These are phyloP conservation scores for Sporisorium iseilematis-ciliati DNA, from an alignment of 1,284 basidiomycete genomes.

Conservation along the genomic window DNA sequence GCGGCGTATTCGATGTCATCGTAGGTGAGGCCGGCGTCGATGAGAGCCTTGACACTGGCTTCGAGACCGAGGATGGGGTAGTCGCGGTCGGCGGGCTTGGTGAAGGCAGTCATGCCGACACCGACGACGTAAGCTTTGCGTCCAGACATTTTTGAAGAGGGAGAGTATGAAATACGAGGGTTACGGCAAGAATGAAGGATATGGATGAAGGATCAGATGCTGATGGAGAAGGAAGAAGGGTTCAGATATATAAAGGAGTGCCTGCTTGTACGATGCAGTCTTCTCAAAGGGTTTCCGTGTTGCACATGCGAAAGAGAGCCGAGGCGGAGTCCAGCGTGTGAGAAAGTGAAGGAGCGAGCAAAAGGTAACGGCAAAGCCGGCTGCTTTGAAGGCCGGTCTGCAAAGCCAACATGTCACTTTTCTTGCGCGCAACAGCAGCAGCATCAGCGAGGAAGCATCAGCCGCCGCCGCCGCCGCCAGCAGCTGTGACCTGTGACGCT, in stretches of 20 bases:
- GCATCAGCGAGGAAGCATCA: not conserved
- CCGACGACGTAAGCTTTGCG: slow-evolving; percentile 74
- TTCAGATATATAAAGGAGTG: slow-evolving; percentile 14
- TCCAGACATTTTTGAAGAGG: slow-evolving; percentile 28
- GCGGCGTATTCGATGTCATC: slow-evolving; percentile 81
- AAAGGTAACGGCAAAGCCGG: slow-evolving; percentile 22
- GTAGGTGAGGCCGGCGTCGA: slow-evolving; percentile 88
- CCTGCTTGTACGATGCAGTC: not conserved
- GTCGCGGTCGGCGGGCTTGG: slow-evolving; percentile 78
- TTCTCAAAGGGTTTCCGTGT: not conserved
- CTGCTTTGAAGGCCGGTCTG: slow-evolving; percentile 23
- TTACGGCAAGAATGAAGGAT: not conserved
- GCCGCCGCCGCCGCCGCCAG: too few species aligned
- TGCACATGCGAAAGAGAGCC: not conserved
- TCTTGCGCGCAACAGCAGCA: not conserved
- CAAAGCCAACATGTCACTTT: slow-evolving; percentile 4
- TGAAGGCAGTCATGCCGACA: slow-evolving; percentile 83
- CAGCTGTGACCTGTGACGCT: not conserved
- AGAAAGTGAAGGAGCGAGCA: slow-evolving; percentile 3
- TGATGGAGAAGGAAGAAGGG: not conserved
- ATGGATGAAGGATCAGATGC: not conserved
- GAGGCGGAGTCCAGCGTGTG: not conserved
- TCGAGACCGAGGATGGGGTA: slow-evolving; percentile 74
- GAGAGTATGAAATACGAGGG: not conserved
- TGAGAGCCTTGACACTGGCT: slow-evolving; percentile 83